phyloP scores from a whole-genome alignment of 257 asterid species.

The Solanum virginianum region DNA sequence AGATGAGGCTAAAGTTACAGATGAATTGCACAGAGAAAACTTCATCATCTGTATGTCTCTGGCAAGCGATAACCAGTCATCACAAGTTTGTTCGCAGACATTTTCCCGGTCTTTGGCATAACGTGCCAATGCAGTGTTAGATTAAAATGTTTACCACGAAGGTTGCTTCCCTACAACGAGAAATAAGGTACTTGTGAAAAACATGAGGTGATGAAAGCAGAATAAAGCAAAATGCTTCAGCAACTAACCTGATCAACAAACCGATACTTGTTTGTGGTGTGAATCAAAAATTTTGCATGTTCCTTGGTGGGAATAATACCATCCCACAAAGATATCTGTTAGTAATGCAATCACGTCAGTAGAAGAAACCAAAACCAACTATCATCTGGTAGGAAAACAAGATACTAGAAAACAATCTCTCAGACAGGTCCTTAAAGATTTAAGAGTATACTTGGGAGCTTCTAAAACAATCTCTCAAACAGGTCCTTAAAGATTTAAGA shows the following conservation, averaged over 20 bases:
- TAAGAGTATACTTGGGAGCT: background rate
- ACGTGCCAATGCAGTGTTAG: conserved; percentile 94
- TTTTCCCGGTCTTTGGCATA: conserved; percentile 97
- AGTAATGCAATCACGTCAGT: conserved; percentile 1
- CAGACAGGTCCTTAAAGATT: background rate
- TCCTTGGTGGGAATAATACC: conserved; percentile 76
- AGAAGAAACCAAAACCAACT: background rate
- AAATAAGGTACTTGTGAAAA: background rate
- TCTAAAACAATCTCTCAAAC: background rate
- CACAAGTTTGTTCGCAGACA: conserved; percentile 78
- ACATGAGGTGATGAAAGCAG: background rate
- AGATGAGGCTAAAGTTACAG: conserved; percentile 7
- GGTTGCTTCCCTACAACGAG: conserved; percentile 68
- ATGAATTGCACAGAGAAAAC: background rate
- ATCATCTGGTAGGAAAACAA: background rate
- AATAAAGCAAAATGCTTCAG: background rate
- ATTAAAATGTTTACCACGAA: conserved; percentile 70
- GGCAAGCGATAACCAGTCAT: conserved; percentile 82
- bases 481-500: background rate
- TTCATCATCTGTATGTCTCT: conserved; percentile 44
- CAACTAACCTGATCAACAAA: conserved; percentile 63
- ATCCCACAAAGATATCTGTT: conserved; percentile 85
- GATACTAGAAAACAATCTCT: background rate
- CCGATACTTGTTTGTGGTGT: conserved; percentile 71
- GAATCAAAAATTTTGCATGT: conserved; percentile 64